Evolutionary conservation across 495 filamentous ascomycete genomes (phyloP).

Genomic region (Penicillium robsamsonii): DNA sequence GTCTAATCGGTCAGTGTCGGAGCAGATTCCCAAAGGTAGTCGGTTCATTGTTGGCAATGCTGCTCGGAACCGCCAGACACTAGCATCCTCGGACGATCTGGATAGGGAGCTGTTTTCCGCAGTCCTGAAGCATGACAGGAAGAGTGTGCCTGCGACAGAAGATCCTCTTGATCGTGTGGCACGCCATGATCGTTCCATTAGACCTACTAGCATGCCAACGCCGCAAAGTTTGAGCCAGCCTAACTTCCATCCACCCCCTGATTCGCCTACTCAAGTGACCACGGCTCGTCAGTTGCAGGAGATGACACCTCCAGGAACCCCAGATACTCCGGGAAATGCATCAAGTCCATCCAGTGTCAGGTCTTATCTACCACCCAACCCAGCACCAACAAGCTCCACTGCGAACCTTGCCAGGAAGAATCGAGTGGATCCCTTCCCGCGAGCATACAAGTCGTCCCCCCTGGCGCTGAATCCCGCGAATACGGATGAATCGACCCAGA

Average conservation of each 20-base stretch:
- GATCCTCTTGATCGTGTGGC: background rate
- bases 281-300: conserved; percentile 12
- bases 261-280: background rate
- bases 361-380: background rate
- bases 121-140: conserved; percentile 24
- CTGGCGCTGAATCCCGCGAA: conserved; percentile 28
- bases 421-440: conserved; percentile 11
- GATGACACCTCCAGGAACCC: background rate
- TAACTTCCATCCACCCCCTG: background rate
- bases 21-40: background rate
- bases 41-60: background rate
- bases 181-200: background rate
- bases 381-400: background rate
- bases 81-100: conserved; percentile 18
- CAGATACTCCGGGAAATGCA: background rate
- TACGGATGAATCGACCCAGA: conserved; percentile 5
- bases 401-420: conserved; percentile 10
- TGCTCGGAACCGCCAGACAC: conserved; percentile 1
- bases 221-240: conserved; percentile 5
- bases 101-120: conserved; percentile 34
- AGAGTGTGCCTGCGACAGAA: background rate
- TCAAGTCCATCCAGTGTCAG: background rate
- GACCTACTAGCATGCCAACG: conserved; percentile 5
- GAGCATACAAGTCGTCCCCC: conserved; percentile 36
- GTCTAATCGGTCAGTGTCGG: background rate